phyloP scores from a whole-genome alignment of 768 basidiomycete species.

The Kwoniella newhampshirensis region DNA sequence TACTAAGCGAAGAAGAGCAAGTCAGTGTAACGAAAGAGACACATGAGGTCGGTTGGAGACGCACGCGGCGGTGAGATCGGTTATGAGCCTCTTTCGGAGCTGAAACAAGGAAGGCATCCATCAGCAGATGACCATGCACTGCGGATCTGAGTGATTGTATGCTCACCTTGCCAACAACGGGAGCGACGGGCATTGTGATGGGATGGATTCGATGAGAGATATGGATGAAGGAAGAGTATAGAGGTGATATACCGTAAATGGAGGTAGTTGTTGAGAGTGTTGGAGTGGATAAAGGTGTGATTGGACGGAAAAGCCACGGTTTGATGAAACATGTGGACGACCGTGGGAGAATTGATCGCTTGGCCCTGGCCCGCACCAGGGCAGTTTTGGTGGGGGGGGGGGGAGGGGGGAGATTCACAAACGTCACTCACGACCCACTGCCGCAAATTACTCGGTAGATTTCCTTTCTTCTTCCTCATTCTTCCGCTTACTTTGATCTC shows the following conservation, averaged over 20 bases:
- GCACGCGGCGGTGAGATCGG: conserved; percentile 22
- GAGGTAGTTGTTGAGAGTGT: background rate
- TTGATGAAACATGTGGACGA: background rate
- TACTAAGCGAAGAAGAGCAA: conserved; percentile 4
- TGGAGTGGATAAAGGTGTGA: conserved; percentile 15
- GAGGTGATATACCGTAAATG: background rate
- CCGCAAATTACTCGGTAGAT: too few species aligned
- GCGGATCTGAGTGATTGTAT: background rate
- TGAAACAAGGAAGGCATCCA: background rate
- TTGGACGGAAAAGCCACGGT: conserved; percentile 1
- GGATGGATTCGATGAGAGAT: background rate
- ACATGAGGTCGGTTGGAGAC: background rate
- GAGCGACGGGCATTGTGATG: conserved; percentile 25
- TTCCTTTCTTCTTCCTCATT: too few species aligned
- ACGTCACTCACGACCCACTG: too few species aligned
- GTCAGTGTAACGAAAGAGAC: background rate
- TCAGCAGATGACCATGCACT: conserved; percentile 2
- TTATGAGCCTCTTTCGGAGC: conserved; percentile 29
- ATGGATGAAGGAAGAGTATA: background rate
- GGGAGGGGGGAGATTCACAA: too few species aligned
- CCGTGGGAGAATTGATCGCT: conserved; percentile 21
- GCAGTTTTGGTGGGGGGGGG: too few species aligned
- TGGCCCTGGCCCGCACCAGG: too few species aligned
- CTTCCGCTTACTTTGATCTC: too few species aligned
- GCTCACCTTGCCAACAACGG: conserved; percentile 26